Evolutionary conservation across 352 stramenopile species (phyloP).

Genomic region (Pythium dissimile): DNA sequence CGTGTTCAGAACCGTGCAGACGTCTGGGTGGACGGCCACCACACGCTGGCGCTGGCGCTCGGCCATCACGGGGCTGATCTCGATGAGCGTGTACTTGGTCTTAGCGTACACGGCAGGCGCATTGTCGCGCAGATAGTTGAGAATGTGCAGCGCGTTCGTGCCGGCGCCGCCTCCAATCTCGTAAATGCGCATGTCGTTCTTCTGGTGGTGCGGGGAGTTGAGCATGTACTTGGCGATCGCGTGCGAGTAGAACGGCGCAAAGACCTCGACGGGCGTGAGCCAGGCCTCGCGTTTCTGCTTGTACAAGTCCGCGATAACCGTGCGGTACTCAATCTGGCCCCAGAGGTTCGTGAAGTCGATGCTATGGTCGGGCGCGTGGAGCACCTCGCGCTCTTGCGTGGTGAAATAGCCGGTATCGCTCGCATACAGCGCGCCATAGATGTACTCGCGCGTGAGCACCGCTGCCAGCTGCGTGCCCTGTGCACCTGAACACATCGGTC

Average conservation of each 20-base stretch:
- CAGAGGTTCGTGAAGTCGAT: conserved; percentile 80
- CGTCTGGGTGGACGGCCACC: conserved; percentile 43
- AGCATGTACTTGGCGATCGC: conserved; percentile 88
- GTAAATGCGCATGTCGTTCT: conserved; percentile 47
- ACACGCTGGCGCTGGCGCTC: conserved; percentile 73
- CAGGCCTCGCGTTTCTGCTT: conserved; percentile 70
- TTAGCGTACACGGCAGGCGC: conserved; percentile 75
- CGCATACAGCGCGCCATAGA: conserved; percentile 78
- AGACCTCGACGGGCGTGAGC: conserved; percentile 90
- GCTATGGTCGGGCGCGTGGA: conserved; percentile 52
- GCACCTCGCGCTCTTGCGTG: conserved; percentile 64
- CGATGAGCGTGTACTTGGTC: conserved; percentile 86
- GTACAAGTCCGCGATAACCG: conserved; percentile 63
- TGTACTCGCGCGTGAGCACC: conserved; percentile 80
- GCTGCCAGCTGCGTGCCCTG: not conserved
- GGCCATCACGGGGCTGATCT: conserved; percentile 87
- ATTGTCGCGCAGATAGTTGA: conserved; percentile 78
- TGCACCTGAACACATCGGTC: not conserved
- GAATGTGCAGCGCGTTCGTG: conserved; percentile 88
- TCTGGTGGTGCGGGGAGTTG: conserved; percentile 50
- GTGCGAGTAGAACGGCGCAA: conserved; percentile 84
- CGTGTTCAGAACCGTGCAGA: conserved; percentile 73
- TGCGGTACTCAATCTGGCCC: conserved; percentile 72
- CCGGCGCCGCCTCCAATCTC: conserved; percentile 87
- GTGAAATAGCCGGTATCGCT: conserved; percentile 82